phyloP scores from a whole-genome alignment of 805 yeast genomes.

The Kluyveromyces aestuarii region DNA sequence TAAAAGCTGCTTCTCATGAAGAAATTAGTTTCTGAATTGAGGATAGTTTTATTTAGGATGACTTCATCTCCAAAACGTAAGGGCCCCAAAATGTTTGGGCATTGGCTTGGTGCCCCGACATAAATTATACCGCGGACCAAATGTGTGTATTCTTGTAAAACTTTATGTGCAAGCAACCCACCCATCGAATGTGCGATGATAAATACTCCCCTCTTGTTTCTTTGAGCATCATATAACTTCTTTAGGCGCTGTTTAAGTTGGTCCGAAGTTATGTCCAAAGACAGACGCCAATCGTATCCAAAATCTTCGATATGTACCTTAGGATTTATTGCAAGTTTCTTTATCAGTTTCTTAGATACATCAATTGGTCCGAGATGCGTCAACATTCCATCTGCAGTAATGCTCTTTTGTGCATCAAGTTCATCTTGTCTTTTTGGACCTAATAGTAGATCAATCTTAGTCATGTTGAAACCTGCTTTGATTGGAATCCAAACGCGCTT shows the following conservation, averaged over 20 bases:
- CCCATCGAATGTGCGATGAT: slow-evolving; percentile 94
- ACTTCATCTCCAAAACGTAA: slow-evolving; percentile 75
- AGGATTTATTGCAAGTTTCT: slow-evolving; percentile 44
- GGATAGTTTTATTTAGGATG: slow-evolving; percentile 58
- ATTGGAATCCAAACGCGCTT: slow-evolving; percentile 80
- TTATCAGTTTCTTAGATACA: slow-evolving; percentile 52
- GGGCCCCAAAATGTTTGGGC: slow-evolving; percentile 83
- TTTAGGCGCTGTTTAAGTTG: slow-evolving; percentile 43
- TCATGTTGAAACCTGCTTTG: slow-evolving; percentile 71
- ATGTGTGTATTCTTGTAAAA: slow-evolving; percentile 56
- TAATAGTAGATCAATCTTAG: slow-evolving; percentile 57
- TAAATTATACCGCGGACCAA: slow-evolving; percentile 69
- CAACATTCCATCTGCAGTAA: slow-evolving; percentile 69
- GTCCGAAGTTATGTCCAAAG: slow-evolving; percentile 45
- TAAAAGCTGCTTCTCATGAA: slow-evolving; percentile 79
- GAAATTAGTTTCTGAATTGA: slow-evolving; percentile 76
- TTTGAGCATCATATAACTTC: slow-evolving; percentile 31
- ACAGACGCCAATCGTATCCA: slow-evolving; percentile 92
- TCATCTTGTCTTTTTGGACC: slow-evolving; percentile 75
- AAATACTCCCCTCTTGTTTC: slow-evolving; percentile 44
- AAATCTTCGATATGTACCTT: slow-evolving; percentile 57
- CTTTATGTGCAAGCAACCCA: slow-evolving; percentile 76
- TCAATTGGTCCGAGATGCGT: slow-evolving; percentile 86
- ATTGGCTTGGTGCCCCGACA: slow-evolving; percentile 77
- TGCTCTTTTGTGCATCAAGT: slow-evolving; percentile 36